phyloP scores from a whole-genome alignment of 169 alveolate species.

The Cryptosporidium xiaoi region DNA sequence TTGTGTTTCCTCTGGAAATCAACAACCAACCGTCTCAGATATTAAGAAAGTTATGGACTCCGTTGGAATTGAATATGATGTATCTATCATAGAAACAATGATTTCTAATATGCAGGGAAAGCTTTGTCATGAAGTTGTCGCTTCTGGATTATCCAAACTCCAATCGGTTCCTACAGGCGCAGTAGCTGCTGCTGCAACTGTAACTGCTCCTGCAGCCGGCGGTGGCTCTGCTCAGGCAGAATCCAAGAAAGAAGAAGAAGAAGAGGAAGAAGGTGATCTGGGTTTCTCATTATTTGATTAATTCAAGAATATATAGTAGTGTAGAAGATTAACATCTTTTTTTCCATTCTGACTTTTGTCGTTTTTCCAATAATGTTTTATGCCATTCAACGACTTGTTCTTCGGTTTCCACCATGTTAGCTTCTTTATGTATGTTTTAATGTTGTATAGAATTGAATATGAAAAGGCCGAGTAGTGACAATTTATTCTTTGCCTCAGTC shows the following conservation, averaged over 20 bases:
- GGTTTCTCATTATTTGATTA: constrained; percentile 76
- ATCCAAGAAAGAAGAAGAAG: constrained; percentile 71
- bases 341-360: not conserved
- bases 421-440: too few relatives aligned
- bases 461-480: too few relatives aligned
- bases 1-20: constrained; percentile 80
- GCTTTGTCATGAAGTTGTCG: constrained; percentile 79
- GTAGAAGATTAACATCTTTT: constrained; percentile 5
- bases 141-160: constrained; percentile 75
- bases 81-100: constrained; percentile 67
- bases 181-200: constrained; percentile 52
- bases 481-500: too few relatives aligned
- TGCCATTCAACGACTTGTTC: too few relatives aligned
- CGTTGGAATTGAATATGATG: constrained; percentile 80
- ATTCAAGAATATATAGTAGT: constrained; percentile 15
- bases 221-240: constrained; percentile 66
- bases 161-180: constrained; percentile 74
- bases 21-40: constrained; percentile 77
- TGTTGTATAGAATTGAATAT: too few relatives aligned
- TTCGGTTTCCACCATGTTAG: too few relatives aligned
- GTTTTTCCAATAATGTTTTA: not conserved
- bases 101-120: constrained; percentile 78
- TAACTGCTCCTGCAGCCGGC: constrained; percentile 62
- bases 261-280: constrained; percentile 76
- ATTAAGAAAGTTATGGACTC: constrained; percentile 76